Conservation (phyloP, 257 asterid species). For the Fraxinus quadrangulata region DNA sequence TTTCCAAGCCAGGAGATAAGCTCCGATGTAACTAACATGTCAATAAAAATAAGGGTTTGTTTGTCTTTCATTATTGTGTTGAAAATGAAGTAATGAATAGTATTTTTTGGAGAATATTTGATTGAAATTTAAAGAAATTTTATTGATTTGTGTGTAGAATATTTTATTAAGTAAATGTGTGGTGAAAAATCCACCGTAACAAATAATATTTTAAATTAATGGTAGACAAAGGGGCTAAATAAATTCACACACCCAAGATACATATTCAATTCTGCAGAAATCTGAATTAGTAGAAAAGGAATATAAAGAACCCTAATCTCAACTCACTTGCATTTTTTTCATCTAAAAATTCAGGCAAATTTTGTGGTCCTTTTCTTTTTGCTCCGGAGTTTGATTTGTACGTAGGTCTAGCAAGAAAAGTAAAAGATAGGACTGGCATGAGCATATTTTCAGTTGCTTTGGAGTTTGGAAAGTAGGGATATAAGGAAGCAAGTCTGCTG, state of each 20-base stretch:
- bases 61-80: too few species aligned
- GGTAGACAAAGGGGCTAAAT: too few species aligned
- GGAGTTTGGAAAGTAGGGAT: slow-evolving; percentile 47
- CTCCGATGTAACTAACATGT: not conserved
- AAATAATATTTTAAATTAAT: too few species aligned
- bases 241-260: too few species aligned
- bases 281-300: not conserved
- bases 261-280: not conserved
- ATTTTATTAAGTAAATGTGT: too few species aligned
- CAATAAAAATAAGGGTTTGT: too few species aligned
- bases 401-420: slow-evolving; percentile 7
- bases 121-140: too few species aligned
- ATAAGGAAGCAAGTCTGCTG: slow-evolving; percentile 47
- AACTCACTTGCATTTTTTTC: not conserved
- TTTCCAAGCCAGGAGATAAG: slow-evolving; percentile 38
- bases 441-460: slow-evolving; percentile 14
- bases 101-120: too few species aligned
- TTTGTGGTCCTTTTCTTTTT: not conserved
- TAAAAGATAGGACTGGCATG: slow-evolving; percentile 4
- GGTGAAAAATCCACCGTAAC: too few species aligned
- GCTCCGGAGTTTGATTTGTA: not conserved
- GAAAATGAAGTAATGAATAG: too few species aligned
- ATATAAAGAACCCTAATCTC: not conserved
- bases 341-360: not conserved
- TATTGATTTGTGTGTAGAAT: too few species aligned